Evolutionary conservation across 2,329 filamentous ascomycete species (phyloP).

Genomic region (Fusarium miscanthi): DNA sequence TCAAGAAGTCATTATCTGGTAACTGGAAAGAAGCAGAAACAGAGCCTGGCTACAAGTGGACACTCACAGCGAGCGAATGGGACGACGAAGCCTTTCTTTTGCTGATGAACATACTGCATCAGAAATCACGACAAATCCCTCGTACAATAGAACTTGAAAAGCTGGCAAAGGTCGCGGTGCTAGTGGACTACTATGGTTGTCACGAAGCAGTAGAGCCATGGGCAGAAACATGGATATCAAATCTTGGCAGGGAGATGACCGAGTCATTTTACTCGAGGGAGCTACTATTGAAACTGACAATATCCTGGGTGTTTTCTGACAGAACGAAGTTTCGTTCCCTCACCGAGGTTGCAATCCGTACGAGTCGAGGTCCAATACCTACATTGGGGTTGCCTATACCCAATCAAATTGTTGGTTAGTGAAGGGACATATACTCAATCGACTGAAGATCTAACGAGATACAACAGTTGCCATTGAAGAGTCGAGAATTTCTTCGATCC

Average conservation of each 20-base stretch:
- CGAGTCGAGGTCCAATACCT: not conserved
- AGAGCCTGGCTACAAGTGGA: not conserved
- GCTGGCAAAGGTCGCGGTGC: not conserved
- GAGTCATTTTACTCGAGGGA: not conserved
- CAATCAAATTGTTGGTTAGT: not conserved
- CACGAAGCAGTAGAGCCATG: not conserved
- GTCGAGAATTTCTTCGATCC: fast-evolving
- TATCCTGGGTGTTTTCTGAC: not conserved
- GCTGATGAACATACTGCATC: not conserved
- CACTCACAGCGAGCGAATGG: not conserved
- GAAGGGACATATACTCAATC: fast-evolving
- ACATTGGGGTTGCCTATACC: not conserved
- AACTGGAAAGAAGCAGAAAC: not conserved
- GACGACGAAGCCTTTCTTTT: not conserved
- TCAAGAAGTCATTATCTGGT: not conserved
- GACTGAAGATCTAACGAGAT: fast-evolving
- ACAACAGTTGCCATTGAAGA: not conserved
- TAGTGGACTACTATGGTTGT: not conserved
- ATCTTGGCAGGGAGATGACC: fast-evolving
- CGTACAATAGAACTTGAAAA: fast-evolving
- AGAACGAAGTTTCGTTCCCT: fast-evolving
- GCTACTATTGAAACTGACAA: not conserved
- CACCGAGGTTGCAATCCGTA: fast-evolving
- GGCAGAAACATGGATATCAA: not conserved
- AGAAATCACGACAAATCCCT: not conserved